These are phyloP conservation scores for Tolypocladium capitatum DNA, from an alignment of 2,329 filamentous ascomycete genomes.

Conservation along the genomic window DNA sequence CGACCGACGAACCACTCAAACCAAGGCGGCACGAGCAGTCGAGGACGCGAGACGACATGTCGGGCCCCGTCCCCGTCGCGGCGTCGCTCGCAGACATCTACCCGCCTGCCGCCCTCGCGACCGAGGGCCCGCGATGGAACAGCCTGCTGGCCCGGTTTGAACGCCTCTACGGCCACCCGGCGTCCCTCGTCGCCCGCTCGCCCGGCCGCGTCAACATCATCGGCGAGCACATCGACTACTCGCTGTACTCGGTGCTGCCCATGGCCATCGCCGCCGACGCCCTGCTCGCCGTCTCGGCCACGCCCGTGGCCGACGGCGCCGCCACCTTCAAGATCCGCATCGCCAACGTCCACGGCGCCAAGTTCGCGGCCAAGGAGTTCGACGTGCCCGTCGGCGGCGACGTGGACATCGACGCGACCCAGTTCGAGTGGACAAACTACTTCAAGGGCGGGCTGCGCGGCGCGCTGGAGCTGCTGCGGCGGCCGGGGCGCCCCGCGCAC, in stretches of 20 bases:
- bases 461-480: conserved; percentile 63
- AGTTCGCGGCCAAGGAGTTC: conserved; percentile 67
- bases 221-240: conserved; percentile 98
- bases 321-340: conserved; percentile 58
- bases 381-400: conserved; percentile 47
- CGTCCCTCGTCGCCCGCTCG: conserved; percentile 76
- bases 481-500: conserved; percentile 48
- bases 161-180: conserved; percentile 51
- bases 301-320: conserved; percentile 31
- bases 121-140: conserved; percentile 64
- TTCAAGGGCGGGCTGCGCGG: conserved; percentile 86
- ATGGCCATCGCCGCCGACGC: conserved; percentile 92
- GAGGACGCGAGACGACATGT: conserved; percentile 23
- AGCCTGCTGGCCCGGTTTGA: conserved; percentile 59
- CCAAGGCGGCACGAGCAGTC: too few relatives aligned
- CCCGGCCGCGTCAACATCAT: conserved; percentile 97
- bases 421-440: conserved; percentile 96
- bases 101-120: conserved; percentile 53
- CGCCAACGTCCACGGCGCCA: conserved; percentile 62
- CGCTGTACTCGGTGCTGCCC: conserved; percentile 85
- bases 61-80: conserved; percentile 56
- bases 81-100: conserved; percentile 72
- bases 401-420: conserved; percentile 70
- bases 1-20: too few relatives aligned
- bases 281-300: conserved; percentile 63